Evolutionary conservation across 2,329 filamentous ascomycete species (phyloP).

Genomic region (Epichloe uncinata): DNA sequence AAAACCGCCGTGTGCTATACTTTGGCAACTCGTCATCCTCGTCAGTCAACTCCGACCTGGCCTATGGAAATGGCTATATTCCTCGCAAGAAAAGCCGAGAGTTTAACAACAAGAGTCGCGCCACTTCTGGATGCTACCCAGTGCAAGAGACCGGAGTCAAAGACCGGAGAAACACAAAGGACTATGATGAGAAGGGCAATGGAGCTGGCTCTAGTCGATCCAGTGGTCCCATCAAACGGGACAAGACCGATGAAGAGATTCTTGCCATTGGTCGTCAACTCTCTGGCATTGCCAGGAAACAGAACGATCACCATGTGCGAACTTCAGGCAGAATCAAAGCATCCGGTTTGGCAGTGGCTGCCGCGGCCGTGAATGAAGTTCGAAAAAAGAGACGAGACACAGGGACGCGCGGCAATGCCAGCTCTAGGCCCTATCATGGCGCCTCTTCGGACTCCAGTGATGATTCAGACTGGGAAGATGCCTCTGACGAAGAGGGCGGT

Average conservation of each 20-base stretch:
- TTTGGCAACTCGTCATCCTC: slow-evolving; percentile 53
- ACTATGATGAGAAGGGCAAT: background rate
- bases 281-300: slow-evolving; percentile 35
- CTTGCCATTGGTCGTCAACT: slow-evolving; percentile 41
- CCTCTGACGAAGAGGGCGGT: slow-evolving; percentile 30
- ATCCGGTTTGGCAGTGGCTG: slow-evolving; percentile 22
- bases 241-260: slow-evolving; percentile 44
- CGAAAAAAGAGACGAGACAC: slow-evolving; percentile 24
- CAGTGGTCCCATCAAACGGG: slow-evolving; percentile 13
- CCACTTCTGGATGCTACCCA: background rate
- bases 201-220: slow-evolving; percentile 1
- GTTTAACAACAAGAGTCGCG: slow-evolving; percentile 7
- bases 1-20: slow-evolving; percentile 40
- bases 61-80: slow-evolving; percentile 50
- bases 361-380: slow-evolving; percentile 27
- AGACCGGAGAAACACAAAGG: background rate
- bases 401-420: slow-evolving; percentile 23
- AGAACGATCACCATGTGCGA: slow-evolving; percentile 36
- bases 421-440: slow-evolving; percentile 24
- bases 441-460: slow-evolving; percentile 23
- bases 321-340: slow-evolving; percentile 20
- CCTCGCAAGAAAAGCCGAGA: slow-evolving; percentile 23
- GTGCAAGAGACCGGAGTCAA: background rate
- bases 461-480: slow-evolving; percentile 44
- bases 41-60: slow-evolving; percentile 54